Base-by-base conservation (phyloP, 768 basidiomycete species). In the Infundibulicybe gibba region DNA sequence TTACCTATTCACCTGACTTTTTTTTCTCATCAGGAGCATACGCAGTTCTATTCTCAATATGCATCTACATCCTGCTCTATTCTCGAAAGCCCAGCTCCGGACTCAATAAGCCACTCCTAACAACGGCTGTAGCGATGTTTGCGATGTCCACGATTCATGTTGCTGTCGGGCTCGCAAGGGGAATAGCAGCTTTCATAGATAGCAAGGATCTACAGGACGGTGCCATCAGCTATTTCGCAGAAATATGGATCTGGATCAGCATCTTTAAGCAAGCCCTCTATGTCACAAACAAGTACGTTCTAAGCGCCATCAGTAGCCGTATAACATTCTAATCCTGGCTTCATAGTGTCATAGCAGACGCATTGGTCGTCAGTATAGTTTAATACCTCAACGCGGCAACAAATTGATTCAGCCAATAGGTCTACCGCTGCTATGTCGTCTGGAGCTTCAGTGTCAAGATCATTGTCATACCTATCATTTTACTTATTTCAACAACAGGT, bases 361-460 rank as follows among this genome's bases (percentile, higher is more conserved):
- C 25, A 4, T 25, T 25, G 25, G 25, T 25, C 25, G 25, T 25
- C 3, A 25, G 25, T 25, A 8, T 8, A 19, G 5, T 9, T 34
- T 16, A 39, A 30, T 38, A 25, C 31, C 37, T 21, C 5, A 12
- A 11, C 30, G n/a, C 32, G 6, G 25, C 32, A 13, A 45, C 8
- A 10, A n/a, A 3, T 38, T 38, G 35, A 38, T 17, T 34, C 25
- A 35, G 44, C n/a, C 12, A 1, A 14, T 41, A 55, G 56, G 31
- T 58, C 12, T 50, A 58, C 44, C 51, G 56, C 19, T 56, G 49
- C 34, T 58, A 56, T 40, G 47, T 56, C 8, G 34, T 54, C 14
- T 58, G 53, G 53, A 39, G 38, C 21, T 47, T 40, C 12, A 50
- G 44, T 16, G 42, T 37, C 20, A 47, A 32, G 30, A 15, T 54